Percentiles rank a stretch among this genome's conserved stretches.
These are phyloP conservation scores for Mycena sp. DNA, from an alignment of 1,284 basidiomycete species.

Conservation along the genomic window DNA sequence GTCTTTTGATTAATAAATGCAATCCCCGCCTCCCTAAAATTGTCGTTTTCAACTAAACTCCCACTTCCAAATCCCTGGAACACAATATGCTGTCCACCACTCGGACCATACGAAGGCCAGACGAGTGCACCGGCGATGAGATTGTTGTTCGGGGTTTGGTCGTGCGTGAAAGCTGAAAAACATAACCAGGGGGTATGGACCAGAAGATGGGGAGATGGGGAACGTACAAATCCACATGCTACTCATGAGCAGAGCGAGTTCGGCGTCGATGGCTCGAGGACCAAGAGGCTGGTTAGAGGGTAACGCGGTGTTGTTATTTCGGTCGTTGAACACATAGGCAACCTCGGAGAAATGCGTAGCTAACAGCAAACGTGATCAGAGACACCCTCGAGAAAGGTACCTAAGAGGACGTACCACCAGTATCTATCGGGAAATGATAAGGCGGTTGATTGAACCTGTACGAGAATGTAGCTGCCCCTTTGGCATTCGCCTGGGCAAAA, in stretches of 20 bases:
- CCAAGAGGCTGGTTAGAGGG: conserved; percentile 23
- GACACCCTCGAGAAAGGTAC: conserved; percentile 14
- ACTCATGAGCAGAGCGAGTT: conserved; percentile 23
- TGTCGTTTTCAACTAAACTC: conserved; percentile 21
- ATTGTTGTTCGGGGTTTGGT: conserved; percentile 21
- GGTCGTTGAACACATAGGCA: conserved; percentile 24
- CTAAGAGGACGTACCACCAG: conserved; percentile 20
- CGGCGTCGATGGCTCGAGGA: conserved; percentile 20
- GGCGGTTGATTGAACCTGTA: conserved; percentile 21
- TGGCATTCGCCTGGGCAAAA: conserved; percentile 20
- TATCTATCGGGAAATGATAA: conserved; percentile 18
- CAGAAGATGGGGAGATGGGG: conserved; percentile 12
- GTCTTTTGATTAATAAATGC: conserved; percentile 23
- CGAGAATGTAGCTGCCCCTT: conserved; percentile 24
- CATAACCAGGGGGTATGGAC: conserved; percentile 20
- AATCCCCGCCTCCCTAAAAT: conserved; percentile 22
- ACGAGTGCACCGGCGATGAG: conserved; percentile 17
- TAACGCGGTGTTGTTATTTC: conserved; percentile 22
- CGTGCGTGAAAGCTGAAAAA: conserved; percentile 21
- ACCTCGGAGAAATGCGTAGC: conserved; percentile 17
- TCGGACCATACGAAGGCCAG: conserved; percentile 22
- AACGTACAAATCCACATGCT: conserved; percentile 22
- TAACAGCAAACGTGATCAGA: conserved; percentile 19
- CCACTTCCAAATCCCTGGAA: conserved; percentile 21
- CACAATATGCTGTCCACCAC: conserved; percentile 21